Percentiles rank a stretch among this genome's conserved stretches.
Evolutionary conservation across 305 asterid species (phyloP).

Genomic region (Nicotiana rustica): DNA sequence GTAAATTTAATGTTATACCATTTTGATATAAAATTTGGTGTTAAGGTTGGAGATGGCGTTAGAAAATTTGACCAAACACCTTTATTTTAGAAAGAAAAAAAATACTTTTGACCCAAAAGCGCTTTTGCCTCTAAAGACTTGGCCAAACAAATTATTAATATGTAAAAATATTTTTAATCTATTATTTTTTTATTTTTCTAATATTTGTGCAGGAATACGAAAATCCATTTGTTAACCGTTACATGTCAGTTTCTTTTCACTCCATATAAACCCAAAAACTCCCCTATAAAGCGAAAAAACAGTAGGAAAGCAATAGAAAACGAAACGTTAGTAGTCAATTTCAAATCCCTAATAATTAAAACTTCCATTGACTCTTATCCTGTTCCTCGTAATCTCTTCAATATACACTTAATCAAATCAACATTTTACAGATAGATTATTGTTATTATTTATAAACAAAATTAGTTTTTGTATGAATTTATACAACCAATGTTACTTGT

Average conservation of each 20-base stretch:
- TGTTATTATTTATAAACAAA: background rate
- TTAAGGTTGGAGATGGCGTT: no score
- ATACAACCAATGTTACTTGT: background rate
- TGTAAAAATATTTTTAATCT: no score
- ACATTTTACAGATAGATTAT: background rate
- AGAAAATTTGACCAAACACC: no score
- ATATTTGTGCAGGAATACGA: no score
- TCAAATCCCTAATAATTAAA: slow-evolving; percentile 25
- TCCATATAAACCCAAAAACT: background rate
- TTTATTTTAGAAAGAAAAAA: no score
- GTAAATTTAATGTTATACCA: no score
- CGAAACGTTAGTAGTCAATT: background rate
- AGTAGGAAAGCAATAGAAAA: background rate
- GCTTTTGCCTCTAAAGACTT: no score
- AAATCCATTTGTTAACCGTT: slow-evolving; percentile 31
- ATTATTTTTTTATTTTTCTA: no score
- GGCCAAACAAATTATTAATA: no score
- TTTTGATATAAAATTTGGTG: no score
- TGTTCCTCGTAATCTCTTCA: background rate
- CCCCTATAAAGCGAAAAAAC: background rate
- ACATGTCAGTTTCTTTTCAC: slow-evolving; percentile 34
- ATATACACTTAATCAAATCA: background rate
- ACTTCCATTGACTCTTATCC: slow-evolving; percentile 29
- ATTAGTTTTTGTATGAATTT: background rate
- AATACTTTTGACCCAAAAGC: no score